Conservation (phyloP, 768 basidiomycete species). For the Naematelia encephala region DNA sequence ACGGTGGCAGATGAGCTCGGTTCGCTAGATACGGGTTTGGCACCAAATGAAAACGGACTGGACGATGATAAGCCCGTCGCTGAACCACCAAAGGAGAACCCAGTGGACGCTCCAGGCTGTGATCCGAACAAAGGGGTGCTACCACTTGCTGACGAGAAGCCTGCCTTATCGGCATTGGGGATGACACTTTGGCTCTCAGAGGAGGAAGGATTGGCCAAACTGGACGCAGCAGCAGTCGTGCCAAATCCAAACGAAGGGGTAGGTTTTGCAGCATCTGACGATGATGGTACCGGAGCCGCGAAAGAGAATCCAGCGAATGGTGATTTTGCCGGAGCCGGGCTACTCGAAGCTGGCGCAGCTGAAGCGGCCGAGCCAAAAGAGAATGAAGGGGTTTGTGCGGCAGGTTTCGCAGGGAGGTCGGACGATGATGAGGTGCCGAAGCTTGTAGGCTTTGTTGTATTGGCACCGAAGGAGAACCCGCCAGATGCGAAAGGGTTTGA, state of each 20-base stretch:
- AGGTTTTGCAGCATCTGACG: background rate
- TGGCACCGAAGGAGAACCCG: slow-evolving; percentile 30
- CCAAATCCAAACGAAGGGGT: slow-evolving; percentile 5
- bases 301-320: slow-evolving; percentile 43
- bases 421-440: background rate
- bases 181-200: background rate
- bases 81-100: background rate
- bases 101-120: too few species aligned
- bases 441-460: background rate
- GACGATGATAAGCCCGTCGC: background rate
- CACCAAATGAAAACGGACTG: background rate
- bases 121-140: too few species aligned
- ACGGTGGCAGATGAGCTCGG: background rate
- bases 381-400: slow-evolving; percentile 9
- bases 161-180: background rate
- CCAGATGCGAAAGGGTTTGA: slow-evolving; percentile 16
- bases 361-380: slow-evolving; percentile 20
- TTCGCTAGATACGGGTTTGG: background rate
- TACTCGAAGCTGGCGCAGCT: slow-evolving; percentile 13
- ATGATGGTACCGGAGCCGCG: slow-evolving; percentile 6
- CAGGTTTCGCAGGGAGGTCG: background rate
- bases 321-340: slow-evolving; percentile 16
- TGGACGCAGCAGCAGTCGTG: slow-evolving; percentile 5
- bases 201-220: slow-evolving; percentile 7
- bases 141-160: too few species aligned